Conservation (phyloP, 176 grass and related monocot genomes). For the Otatea glauca region DNA sequence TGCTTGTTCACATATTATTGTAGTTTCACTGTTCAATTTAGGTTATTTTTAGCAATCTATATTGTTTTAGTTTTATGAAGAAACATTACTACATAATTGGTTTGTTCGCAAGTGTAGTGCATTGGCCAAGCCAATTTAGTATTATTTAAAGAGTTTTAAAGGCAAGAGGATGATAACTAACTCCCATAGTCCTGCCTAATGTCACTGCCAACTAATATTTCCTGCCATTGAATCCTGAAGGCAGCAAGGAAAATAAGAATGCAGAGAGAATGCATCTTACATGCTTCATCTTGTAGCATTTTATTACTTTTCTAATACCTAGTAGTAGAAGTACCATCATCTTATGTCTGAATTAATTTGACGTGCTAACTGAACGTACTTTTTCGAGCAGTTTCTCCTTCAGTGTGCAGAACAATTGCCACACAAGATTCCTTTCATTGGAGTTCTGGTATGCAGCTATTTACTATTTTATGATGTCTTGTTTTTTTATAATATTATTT, state of each 20-base stretch:
- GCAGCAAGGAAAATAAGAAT: not conserved
- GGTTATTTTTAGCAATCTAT: constrained; percentile 10
- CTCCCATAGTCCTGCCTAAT: not conserved
- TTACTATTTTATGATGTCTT: constrained; percentile 26
- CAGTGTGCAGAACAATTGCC: constrained; percentile 88
- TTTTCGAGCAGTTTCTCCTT: constrained; percentile 76
- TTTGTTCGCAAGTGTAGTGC: not conserved
- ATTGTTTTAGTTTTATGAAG: constrained; percentile 6
- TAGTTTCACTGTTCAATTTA: constrained; percentile 19
- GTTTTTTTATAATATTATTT: constrained; percentile 31
- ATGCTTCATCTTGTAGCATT: constrained; percentile 34
- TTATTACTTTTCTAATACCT: not conserved
- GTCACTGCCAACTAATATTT: not conserved
- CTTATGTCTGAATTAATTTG: constrained; percentile 23
- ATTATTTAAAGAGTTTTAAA: not conserved
- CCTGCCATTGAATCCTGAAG: not conserved
- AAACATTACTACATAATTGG: constrained; percentile 35
- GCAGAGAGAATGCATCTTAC: constrained; percentile 10
- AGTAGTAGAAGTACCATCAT: not conserved
- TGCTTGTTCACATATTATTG: constrained; percentile 33
- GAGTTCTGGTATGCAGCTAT: constrained; percentile 76
- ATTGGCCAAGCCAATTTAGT: constrained; percentile 18
- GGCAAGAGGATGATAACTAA: constrained; percentile 13
- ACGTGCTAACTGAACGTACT: constrained; percentile 51
- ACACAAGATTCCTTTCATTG: constrained; percentile 96